Conservation (phyloP, 768 basidiomycete genomes). For the Kwoniella botswanensis region DNA sequence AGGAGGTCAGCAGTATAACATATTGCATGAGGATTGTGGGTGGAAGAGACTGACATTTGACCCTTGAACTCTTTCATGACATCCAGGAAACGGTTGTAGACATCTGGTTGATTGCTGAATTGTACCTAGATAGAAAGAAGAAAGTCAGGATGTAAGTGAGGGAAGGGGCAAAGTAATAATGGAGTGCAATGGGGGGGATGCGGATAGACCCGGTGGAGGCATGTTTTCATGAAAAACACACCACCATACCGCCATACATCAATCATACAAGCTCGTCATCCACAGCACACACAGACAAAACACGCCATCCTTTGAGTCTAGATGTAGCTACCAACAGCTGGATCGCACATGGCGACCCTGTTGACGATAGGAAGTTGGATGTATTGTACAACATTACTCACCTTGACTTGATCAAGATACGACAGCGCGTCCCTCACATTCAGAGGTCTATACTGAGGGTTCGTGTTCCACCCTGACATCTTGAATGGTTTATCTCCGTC, state of each 20-base stretch:
- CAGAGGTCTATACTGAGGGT: slow-evolving; percentile 65
- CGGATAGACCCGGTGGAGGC: slow-evolving; percentile 25
- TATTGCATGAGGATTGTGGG: too few species aligned
- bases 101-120: slow-evolving; percentile 86
- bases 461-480: slow-evolving; percentile 5
- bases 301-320: not conserved
- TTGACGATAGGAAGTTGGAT: not conserved
- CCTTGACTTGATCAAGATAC: slow-evolving; percentile 92
- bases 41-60: slow-evolving; percentile 61
- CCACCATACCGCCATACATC: not conserved
- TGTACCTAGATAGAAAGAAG: slow-evolving; percentile 62
- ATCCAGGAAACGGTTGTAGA: slow-evolving; percentile 91
- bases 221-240: slow-evolving; percentile 16
- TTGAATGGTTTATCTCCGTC: not conserved
- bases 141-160: not conserved
- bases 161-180: not conserved
- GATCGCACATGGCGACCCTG: not conserved
- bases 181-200: not conserved
- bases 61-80: slow-evolving; percentile 99
- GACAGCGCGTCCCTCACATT: slow-evolving; percentile 92
- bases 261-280: not conserved
- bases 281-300: not conserved
- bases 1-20: not conserved
- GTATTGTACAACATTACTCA: slow-evolving; percentile 29
- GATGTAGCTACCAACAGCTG: not conserved